A percentile compares a stretch with the other conserved stretches of the same genome.
phyloP scores from a whole-genome alignment of 164 flowering plant genomes.

The Echeveria elegans region DNA sequence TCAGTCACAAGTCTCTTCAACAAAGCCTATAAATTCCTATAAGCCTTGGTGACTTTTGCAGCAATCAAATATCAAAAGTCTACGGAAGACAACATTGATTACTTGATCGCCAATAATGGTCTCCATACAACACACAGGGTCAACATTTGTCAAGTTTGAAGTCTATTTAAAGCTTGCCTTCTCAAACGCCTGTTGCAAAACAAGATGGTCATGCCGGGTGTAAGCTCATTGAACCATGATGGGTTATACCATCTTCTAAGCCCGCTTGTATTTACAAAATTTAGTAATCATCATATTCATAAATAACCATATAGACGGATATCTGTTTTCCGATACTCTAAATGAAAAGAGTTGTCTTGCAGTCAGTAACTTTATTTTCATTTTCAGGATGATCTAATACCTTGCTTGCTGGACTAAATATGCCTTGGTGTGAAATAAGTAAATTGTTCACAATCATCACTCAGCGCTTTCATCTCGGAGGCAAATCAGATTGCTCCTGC shows the following conservation, averaged over 20 bases:
- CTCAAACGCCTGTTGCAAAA: constrained; percentile 71
- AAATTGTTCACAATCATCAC: constrained; percentile 96
- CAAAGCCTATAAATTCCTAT: constrained; percentile 73
- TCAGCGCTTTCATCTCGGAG: constrained; percentile 96
- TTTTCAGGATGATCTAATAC: constrained; percentile 14
- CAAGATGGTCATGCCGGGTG: constrained; percentile 69
- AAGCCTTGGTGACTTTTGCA: too few relatives aligned
- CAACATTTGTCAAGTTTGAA: not conserved
- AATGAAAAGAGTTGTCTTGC: not conserved
- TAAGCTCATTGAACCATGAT: constrained; percentile 59
- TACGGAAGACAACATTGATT: not conserved
- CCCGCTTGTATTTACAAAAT: constrained; percentile 45
- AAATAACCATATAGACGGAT: too few relatives aligned
- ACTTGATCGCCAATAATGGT: not conserved
- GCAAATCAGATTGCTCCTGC: constrained; percentile 96
- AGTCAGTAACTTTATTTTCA: not conserved
- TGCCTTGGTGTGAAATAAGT: constrained; percentile 78
- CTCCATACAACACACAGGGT: not conserved
- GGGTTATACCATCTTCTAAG: constrained; percentile 94
- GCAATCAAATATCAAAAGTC: too few relatives aligned
- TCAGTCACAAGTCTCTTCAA: constrained; percentile 93
- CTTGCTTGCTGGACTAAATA: constrained; percentile 84
- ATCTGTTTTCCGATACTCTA: not conserved
- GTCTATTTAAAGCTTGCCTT: constrained; percentile 34
- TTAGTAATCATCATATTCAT: not conserved